A percentile compares a stretch with the other conserved stretches of the same genome.
Conservation (phyloP, 2,329 filamentous ascomycete species). For the Diaporthe citri region DNA sequence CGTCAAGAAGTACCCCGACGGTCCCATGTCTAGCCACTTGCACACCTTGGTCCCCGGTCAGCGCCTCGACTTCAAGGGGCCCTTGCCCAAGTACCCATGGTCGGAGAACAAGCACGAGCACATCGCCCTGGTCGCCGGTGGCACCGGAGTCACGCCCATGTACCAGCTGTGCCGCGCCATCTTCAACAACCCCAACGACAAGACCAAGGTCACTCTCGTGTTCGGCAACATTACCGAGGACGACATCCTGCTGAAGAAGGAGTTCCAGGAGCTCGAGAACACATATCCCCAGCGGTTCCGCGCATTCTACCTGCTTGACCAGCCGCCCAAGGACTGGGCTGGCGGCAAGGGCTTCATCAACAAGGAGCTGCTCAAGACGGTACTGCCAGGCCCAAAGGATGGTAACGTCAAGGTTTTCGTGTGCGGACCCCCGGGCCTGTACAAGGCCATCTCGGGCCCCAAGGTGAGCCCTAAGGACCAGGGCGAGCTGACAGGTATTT, state of each 20-base stretch:
- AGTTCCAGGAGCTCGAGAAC: slow-evolving; percentile 91
- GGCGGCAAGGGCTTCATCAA: slow-evolving; percentile 84
- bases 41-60: slow-evolving; percentile 87
- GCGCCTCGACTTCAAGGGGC: slow-evolving; percentile 91
- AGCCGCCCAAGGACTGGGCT: slow-evolving; percentile 81
- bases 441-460: slow-evolving; percentile 89
- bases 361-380: slow-evolving; percentile 94
- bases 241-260: slow-evolving; percentile 90
- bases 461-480: slow-evolving; percentile 97
- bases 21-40: slow-evolving; percentile 91
- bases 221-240: slow-evolving; percentile 92
- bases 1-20: slow-evolving; percentile 91
- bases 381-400: slow-evolving; percentile 90
- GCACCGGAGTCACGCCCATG: slow-evolving; percentile 98
- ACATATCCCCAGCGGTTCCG: slow-evolving; percentile 95
- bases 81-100: slow-evolving; percentile 95
- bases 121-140: slow-evolving; percentile 89
- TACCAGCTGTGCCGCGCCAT: slow-evolving; percentile 93
- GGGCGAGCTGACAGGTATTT: slow-evolving; percentile 84
- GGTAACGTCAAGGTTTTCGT: slow-evolving; percentile 97
- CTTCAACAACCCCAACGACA: slow-evolving; percentile 95
- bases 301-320: slow-evolving; percentile 93
- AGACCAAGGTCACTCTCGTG: slow-evolving; percentile 96
- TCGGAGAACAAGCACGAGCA: slow-evolving; percentile 92
- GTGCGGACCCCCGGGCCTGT: slow-evolving; percentile 91